A percentile compares a stretch with the other conserved stretches of the same genome.
phyloP scores from a whole-genome alignment of 306 rosid species.

The Acacia melanoxylon region DNA sequence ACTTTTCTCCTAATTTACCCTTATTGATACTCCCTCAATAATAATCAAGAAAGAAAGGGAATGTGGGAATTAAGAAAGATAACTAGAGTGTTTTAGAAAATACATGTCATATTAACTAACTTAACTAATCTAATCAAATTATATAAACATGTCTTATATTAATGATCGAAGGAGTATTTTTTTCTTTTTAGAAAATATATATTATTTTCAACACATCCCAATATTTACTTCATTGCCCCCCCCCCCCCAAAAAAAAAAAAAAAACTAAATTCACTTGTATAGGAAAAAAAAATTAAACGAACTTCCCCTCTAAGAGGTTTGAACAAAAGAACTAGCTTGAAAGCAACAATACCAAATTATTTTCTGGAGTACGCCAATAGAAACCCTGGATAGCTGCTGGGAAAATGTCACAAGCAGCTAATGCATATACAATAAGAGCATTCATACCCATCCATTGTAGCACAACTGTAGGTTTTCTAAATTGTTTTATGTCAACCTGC shows the following conservation, averaged over 20 bases:
- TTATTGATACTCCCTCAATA: too few relatives aligned
- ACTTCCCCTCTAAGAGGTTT: background rate
- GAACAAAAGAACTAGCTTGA: background rate
- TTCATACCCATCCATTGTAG: slow-evolving; percentile 85
- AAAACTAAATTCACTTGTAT: background rate
- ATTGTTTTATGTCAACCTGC: slow-evolving; percentile 62
- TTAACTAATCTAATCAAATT: too few relatives aligned
- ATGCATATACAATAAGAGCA: slow-evolving; percentile 66
- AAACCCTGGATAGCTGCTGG: slow-evolving; percentile 72
- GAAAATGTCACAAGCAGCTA: slow-evolving; percentile 77
- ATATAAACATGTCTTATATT: too few relatives aligned
- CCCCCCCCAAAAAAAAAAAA: too few relatives aligned
- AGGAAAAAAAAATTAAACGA: background rate
- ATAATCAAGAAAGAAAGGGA: too few relatives aligned
- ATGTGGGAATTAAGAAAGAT: too few relatives aligned
- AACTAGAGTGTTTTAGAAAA: too few relatives aligned
- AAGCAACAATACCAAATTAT: slow-evolving; percentile 59
- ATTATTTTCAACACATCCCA: background rate
- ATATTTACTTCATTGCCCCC: too few relatives aligned
- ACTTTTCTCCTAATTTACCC: too few relatives aligned
- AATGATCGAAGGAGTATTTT: too few relatives aligned
- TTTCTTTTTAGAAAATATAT: too few relatives aligned
- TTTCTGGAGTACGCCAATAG: slow-evolving; percentile 73
- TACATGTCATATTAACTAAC: too few relatives aligned
- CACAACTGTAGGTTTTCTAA: slow-evolving; percentile 58